These are phyloP conservation scores for Hygrophorus russula DNA, from an alignment of 768 basidiomycete species.

Conservation along the genomic window DNA sequence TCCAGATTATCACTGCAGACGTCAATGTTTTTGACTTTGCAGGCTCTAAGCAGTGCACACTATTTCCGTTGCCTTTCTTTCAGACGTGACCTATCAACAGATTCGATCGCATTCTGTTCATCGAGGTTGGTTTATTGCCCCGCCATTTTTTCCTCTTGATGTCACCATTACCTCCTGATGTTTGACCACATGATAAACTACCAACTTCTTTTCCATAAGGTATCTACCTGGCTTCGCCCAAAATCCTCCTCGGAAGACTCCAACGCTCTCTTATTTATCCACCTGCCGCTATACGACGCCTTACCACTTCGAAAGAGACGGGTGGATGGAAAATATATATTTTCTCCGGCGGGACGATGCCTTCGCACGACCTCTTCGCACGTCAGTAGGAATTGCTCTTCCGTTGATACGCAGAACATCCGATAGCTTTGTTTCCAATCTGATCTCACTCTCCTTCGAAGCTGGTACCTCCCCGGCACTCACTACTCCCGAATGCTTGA, in stretches of 20 bases:
- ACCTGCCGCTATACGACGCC: conserved; percentile 51
- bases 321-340: conserved; percentile 72
- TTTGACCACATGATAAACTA: conserved; percentile 77
- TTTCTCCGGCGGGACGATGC: conserved; percentile 71
- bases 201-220: conserved; percentile 44
- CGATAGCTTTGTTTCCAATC: conserved; percentile 50
- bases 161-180: conserved; percentile 28
- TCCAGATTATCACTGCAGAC: conserved; percentile 55
- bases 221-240: conserved; percentile 54
- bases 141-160: not conserved
- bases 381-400: not conserved
- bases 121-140: conserved; percentile 33
- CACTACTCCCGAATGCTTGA: conserved; percentile 58
- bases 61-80: not conserved
- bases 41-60: conserved; percentile 28
- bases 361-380: conserved; percentile 48
- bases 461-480: conserved; percentile 52
- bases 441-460: conserved; percentile 44
- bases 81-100: conserved; percentile 18
- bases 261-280: conserved; percentile 51
- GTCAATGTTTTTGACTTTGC: conserved; percentile 54
- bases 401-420: not conserved
- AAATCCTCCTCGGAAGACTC: conserved; percentile 15
- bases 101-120: conserved; percentile 61
- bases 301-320: conserved; percentile 60